Conservation (phyloP, 2,329 filamentous ascomycete genomes). For the Colletotrichum sp. region DNA sequence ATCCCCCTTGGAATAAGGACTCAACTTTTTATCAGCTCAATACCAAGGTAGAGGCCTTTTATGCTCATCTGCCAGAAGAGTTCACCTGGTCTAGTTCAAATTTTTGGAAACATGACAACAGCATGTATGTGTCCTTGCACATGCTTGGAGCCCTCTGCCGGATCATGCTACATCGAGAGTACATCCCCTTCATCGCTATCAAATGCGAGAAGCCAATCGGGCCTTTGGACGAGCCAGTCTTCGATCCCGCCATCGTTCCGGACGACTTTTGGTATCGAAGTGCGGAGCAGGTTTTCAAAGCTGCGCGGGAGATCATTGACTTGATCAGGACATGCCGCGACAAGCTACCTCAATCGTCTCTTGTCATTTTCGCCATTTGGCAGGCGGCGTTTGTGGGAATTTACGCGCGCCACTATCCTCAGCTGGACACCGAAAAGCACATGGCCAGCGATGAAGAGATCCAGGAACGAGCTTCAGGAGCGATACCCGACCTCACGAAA, state of each 20-base stretch:
- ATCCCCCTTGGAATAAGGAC: conserved; percentile 63
- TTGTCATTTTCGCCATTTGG: conserved; percentile 72
- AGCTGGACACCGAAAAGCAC: conserved; percentile 66
- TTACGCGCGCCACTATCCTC: conserved; percentile 70
- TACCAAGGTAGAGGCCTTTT: conserved; percentile 56
- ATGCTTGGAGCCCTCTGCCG: conserved; percentile 69
- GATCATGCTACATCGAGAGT: conserved; percentile 73
- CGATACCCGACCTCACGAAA: conserved; percentile 33
- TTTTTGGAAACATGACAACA: conserved; percentile 70
- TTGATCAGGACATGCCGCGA: conserved; percentile 67
- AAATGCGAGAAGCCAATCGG: conserved; percentile 52
- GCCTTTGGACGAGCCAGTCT: conserved; percentile 64
- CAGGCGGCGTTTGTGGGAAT: conserved; percentile 69
- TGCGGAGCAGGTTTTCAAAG: conserved; percentile 66
- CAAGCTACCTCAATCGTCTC: conserved; percentile 69
- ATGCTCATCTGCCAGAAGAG: conserved; percentile 30
- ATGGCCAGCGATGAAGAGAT: conserved; percentile 48
- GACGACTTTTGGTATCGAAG: conserved; percentile 66
- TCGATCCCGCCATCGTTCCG: conserved; percentile 53
- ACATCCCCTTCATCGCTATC: conserved; percentile 70
- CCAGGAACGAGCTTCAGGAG: conserved; percentile 26
- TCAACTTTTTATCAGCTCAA: conserved; percentile 61
- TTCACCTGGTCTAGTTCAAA: conserved; percentile 62
- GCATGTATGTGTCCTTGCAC: conserved; percentile 71
- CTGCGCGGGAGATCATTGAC: conserved; percentile 68